Percentiles rank a stretch among this genome's conserved stretches.
Evolutionary conservation across 768 basidiomycete genomes (phyloP).

Genomic region (Jaapia argillacea): DNA sequence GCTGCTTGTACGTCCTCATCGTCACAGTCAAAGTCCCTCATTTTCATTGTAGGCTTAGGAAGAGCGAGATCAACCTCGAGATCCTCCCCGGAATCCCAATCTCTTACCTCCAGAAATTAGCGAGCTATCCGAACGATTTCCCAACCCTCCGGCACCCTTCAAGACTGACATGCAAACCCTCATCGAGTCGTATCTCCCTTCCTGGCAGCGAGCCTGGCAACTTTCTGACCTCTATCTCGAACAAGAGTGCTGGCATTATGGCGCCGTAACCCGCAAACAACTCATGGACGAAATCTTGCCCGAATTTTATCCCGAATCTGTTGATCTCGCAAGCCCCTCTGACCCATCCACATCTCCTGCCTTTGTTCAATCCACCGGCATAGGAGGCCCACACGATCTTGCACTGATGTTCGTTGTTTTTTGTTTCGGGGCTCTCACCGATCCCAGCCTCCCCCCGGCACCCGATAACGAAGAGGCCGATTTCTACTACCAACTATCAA

Average conservation of each 20-base stretch:
- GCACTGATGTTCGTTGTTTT: constrained; percentile 54
- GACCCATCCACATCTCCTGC: constrained; percentile 2
- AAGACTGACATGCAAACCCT: constrained; percentile 35
- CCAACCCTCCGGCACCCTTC: constrained; percentile 30
- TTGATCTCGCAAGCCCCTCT: constrained; percentile 6
- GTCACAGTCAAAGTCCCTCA: neutral
- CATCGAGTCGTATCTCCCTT: constrained; percentile 41
- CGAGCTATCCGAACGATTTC: constrained; percentile 33
- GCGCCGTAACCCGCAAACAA: constrained; percentile 55
- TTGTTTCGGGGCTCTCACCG: constrained; percentile 52
- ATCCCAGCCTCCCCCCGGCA: constrained; percentile 31
- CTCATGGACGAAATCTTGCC: constrained; percentile 58
- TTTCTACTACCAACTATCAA: constrained; percentile 48
- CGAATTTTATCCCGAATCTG: constrained; percentile 49
- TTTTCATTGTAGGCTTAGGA: constrained; percentile 4
- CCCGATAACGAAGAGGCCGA: constrained; percentile 14
- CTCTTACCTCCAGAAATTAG: constrained; percentile 9
- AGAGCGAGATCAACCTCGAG: constrained; percentile 6
- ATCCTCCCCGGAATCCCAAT: constrained; percentile 2
- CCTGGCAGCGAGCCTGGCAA: constrained; percentile 45
- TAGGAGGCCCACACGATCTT: constrained; percentile 43
- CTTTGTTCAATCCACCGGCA: neutral
- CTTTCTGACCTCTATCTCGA: constrained; percentile 63
- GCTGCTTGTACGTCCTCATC: constrained; percentile 9
- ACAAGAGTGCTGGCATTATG: constrained; percentile 77